These are phyloP conservation scores for Euptelea pleiosperma DNA, from an alignment of 164 flowering plant genomes.

Conservation along the genomic window DNA sequence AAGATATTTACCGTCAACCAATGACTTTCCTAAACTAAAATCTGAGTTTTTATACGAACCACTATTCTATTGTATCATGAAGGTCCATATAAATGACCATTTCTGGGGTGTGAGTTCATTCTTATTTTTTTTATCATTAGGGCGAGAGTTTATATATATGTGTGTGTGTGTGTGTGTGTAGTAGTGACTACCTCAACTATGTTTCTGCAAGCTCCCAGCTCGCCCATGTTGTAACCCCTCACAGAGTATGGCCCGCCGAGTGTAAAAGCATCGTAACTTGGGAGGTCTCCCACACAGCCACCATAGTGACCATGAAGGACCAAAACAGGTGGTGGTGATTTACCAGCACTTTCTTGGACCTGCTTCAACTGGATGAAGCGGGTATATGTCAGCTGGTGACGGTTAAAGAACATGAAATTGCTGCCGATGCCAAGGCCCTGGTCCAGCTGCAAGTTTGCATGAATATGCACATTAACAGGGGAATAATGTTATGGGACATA, in stretches of 20 bases:
- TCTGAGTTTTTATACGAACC: too few relatives aligned
- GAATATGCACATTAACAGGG: conserved; percentile 2
- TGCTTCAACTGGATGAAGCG: conserved; percentile 73
- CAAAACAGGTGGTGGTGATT: conserved; percentile 91
- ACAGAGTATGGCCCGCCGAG: conserved; percentile 98
- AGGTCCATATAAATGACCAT: too few relatives aligned
- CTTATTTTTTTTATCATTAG: too few relatives aligned
- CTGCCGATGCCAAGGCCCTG: conserved; percentile 95
- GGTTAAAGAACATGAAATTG: conserved; percentile 89
- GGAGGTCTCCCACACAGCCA: conserved; percentile 98
- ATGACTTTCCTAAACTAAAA: too few relatives aligned
- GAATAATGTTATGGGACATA: too few relatives aligned
- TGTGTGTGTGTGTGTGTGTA: too few relatives aligned
- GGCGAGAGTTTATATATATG: too few relatives aligned
- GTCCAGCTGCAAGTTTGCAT: conserved; percentile 65
- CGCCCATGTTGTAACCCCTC: conserved; percentile 98
- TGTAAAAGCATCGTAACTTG: conserved; percentile 96
- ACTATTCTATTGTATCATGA: too few relatives aligned
- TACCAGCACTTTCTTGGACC: conserved; percentile 92
- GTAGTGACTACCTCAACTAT: conserved; percentile 72
- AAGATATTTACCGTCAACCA: too few relatives aligned
- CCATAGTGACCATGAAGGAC: conserved; percentile 98
- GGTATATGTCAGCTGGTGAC: conserved; percentile 87
- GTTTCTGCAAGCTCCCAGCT: conserved; percentile 94
- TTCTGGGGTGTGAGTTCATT: too few relatives aligned